Conservation (phyloP, 2,329 filamentous ascomycete species). For the Pseudogymnoascus sp. region DNA sequence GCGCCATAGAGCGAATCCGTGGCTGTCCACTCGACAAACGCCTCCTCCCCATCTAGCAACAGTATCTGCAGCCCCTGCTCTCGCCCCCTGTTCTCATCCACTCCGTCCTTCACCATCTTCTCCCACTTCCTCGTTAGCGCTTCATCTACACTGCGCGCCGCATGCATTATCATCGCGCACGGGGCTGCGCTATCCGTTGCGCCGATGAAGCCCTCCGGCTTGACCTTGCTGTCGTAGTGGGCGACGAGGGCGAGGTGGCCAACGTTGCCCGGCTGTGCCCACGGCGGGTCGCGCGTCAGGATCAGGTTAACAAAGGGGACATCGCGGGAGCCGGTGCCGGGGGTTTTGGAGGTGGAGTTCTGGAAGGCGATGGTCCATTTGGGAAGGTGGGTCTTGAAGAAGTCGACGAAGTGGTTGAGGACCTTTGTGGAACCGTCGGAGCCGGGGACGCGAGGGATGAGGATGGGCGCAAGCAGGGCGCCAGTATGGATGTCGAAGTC, state of each 20-base stretch:
- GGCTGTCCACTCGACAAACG: constrained; percentile 72
- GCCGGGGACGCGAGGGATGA: constrained; percentile 82
- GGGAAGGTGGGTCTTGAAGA: constrained; percentile 69
- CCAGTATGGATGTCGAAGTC: constrained; percentile 76
- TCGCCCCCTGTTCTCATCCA: constrained; percentile 23
- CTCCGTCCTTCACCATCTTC: constrained; percentile 55
- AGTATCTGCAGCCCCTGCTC: constrained; percentile 74
- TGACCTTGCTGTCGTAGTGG: constrained; percentile 83
- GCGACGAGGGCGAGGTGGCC: constrained; percentile 79
- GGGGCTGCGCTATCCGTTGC: constrained; percentile 91
- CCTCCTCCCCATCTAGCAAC: constrained; percentile 89
- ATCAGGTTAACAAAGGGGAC: constrained; percentile 86
- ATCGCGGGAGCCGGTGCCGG: constrained; percentile 60
- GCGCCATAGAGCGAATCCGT: constrained; percentile 85
- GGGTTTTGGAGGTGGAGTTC: constrained; percentile 82
- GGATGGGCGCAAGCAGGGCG: constrained; percentile 73
- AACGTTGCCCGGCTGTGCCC: constrained; percentile 65
- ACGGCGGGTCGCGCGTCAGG: constrained; percentile 80
- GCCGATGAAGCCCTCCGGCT: constrained; percentile 80
- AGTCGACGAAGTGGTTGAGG: constrained; percentile 75
- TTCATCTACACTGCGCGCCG: constrained; percentile 70
- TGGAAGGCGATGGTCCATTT: constrained; percentile 77
- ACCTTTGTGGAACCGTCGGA: constrained; percentile 67
- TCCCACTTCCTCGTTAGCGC: constrained; percentile 79
- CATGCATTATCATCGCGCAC: constrained; percentile 88